These are phyloP conservation scores for Syzygium jambos DNA, from an alignment of 345 rosid genomes.

Conservation along the genomic window DNA sequence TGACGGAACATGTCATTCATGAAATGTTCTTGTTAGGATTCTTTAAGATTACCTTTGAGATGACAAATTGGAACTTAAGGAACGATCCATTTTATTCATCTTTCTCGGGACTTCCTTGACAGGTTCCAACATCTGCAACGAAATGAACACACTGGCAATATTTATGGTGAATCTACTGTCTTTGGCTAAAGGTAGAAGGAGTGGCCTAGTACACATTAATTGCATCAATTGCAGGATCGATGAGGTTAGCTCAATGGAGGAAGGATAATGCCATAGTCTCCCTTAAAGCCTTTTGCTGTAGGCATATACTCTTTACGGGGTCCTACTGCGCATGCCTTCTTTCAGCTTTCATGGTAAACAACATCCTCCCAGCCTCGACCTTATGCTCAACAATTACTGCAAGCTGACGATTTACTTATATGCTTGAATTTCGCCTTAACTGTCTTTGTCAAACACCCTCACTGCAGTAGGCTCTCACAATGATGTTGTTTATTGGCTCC, in stretches of 20 bases:
- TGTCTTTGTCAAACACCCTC: neutral
- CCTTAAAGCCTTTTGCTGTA: neutral
- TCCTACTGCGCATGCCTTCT: neutral
- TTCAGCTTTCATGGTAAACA: neutral
- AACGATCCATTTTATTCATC: neutral
- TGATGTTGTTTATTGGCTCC: neutral
- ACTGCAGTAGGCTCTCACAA: neutral
- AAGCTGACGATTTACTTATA: neutral
- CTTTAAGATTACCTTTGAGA: neutral
- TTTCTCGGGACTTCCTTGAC: neutral
- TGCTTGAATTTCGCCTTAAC: neutral
- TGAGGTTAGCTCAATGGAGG: neutral
- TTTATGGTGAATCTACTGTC: neutral
- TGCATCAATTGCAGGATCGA: neutral
- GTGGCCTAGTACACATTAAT: neutral
- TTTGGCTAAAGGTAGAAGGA: neutral
- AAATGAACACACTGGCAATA: neutral
- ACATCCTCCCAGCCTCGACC: neutral
- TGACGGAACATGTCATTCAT: neutral
- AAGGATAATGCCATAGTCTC: neutral
- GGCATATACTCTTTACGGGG: neutral
- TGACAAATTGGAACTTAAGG: neutral
- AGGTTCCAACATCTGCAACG: neutral
- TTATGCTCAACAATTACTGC: neutral
- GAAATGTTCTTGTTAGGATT: neutral